Conservation (phyloP, 257 asterid genomes). For the Salvia hispanica region DNA sequence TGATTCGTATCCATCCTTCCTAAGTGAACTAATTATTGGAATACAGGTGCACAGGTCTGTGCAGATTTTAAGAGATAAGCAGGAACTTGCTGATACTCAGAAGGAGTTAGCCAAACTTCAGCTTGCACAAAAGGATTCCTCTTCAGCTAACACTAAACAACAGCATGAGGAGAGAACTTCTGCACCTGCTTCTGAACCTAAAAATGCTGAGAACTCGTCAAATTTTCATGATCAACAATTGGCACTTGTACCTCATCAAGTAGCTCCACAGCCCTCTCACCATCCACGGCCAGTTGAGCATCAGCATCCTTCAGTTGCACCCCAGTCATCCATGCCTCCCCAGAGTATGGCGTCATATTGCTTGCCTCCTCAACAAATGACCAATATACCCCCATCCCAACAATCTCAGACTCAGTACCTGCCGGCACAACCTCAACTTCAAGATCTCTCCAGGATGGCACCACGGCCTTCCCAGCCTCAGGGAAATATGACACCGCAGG, state of each 20-base stretch:
- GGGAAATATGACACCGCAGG: slow-evolving; percentile 57
- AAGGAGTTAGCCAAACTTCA: slow-evolving; percentile 94
- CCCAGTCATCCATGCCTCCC: slow-evolving; percentile 59
- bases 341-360: slow-evolving; percentile 63
- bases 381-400: slow-evolving; percentile 46
- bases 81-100: slow-evolving; percentile 91
- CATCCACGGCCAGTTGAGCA: slow-evolving; percentile 56
- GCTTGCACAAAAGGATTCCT: slow-evolving; percentile 71
- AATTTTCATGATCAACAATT: slow-evolving; percentile 67
- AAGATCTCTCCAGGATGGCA: slow-evolving; percentile 53
- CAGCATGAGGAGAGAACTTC: slow-evolving; percentile 64
- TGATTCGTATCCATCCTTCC: background rate
- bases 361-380: slow-evolving; percentile 55
- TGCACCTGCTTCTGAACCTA: slow-evolving; percentile 52
- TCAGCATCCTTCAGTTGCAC: slow-evolving; percentile 59
- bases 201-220: slow-evolving; percentile 50
- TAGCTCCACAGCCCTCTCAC: slow-evolving; percentile 51
- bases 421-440: slow-evolving; percentile 62
- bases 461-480: slow-evolving; percentile 67
- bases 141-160: slow-evolving; percentile 47
- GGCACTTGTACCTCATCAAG: slow-evolving; percentile 90
- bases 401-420: slow-evolving; percentile 62
- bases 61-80: slow-evolving; percentile 90
- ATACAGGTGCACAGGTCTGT: slow-evolving; percentile 91
- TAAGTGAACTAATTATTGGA: background rate